Conservation (phyloP, 1,284 basidiomycete species). For the Paramarasmius palmivorus region DNA sequence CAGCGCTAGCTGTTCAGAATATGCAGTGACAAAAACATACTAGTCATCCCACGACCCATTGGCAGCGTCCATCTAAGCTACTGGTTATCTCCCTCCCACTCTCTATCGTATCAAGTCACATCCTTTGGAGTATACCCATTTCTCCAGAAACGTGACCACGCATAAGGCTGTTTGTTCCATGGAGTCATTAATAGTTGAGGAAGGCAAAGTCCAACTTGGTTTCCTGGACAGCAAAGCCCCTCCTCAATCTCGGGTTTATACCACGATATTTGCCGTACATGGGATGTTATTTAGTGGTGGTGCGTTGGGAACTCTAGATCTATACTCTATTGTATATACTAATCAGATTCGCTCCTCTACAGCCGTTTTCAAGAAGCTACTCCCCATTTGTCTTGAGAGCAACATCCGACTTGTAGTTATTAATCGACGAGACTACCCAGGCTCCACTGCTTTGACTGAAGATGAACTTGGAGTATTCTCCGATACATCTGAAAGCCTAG, state of each 20-base stretch:
- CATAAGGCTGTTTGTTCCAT: conserved; percentile 30
- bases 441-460: conserved; percentile 17
- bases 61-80: no score
- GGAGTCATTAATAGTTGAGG: not conserved
- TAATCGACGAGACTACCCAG: conserved; percentile 19
- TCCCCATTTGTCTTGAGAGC: not conserved
- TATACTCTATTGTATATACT: not conserved
- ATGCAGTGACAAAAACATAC: no score
- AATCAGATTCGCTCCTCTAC: not conserved
- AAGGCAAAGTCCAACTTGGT: not conserved
- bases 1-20: no score
- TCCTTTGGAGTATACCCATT: no score
- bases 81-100: no score
- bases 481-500: not conserved
- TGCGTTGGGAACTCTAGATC: not conserved
- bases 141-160: no score
- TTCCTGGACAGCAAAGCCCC: not conserved
- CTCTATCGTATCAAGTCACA: no score
- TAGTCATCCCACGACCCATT: no score
- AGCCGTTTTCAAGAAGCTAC: conserved; percentile 13
- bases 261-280: not conserved
- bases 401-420: conserved; percentile 15
- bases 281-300: not conserved
- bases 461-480: conserved; percentile 15
- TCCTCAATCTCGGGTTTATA: not conserved